Evolutionary conservation across 805 yeast genomes (phyloP).

Genomic region (Torulaspora franciscae): DNA sequence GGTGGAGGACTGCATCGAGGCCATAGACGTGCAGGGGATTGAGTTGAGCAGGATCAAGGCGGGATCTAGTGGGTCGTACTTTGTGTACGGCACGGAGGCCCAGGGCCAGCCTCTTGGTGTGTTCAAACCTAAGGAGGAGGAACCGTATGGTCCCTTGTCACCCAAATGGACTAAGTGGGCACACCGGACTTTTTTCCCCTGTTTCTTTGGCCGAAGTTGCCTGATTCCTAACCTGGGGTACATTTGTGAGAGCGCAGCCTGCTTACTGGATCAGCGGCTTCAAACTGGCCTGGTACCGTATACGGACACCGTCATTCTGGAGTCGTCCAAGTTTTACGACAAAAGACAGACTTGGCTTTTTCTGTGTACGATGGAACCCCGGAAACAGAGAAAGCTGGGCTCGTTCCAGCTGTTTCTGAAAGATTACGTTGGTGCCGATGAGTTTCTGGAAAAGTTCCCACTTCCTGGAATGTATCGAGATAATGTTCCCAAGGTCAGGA

Average conservation of each 20-base stretch:
- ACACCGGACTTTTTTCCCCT: constrained; percentile 69
- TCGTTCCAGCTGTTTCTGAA: constrained; percentile 60
- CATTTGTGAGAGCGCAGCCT: constrained; percentile 67
- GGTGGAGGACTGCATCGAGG: constrained; percentile 42
- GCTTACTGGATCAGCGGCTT: constrained; percentile 56
- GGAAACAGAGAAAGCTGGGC: constrained; percentile 46
- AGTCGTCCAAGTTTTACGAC: constrained; percentile 42
- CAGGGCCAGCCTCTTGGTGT: constrained; percentile 45
- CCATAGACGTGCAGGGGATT: constrained; percentile 42
- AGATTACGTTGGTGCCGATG: constrained; percentile 57
- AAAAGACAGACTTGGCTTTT: constrained; percentile 19
- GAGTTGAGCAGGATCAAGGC: constrained; percentile 52
- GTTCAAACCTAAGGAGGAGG: constrained; percentile 76
- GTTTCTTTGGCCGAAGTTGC: constrained; percentile 71
- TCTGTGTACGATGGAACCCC: constrained; percentile 15
- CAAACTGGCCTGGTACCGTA: constrained; percentile 58
- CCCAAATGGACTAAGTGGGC: constrained; percentile 81
- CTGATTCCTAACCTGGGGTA: constrained; percentile 69
- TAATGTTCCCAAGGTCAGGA: not conserved
- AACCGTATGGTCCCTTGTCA: constrained; percentile 71
- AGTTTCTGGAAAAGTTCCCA: constrained; percentile 52
- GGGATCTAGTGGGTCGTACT: constrained; percentile 71
- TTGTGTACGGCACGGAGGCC: constrained; percentile 39
- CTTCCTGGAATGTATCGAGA: constrained; percentile 42
- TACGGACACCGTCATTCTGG: constrained; percentile 52